A percentile compares a stretch with the other conserved stretches of the same genome.
Evolutionary conservation across 2,329 filamentous ascomycete species (phyloP).

Genomic region (Blastomyces gilchristii): DNA sequence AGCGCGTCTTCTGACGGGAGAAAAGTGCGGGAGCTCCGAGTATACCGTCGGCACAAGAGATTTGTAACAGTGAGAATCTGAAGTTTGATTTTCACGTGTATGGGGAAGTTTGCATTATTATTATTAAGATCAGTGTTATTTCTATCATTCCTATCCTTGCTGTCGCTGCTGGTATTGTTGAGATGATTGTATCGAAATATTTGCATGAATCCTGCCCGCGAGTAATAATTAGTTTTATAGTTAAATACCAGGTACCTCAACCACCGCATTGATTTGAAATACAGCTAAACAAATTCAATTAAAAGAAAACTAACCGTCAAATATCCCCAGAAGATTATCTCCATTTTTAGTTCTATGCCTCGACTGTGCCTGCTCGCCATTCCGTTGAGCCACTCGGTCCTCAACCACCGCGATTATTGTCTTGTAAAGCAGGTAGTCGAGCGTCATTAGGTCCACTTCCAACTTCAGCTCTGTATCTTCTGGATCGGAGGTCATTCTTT

Average conservation of each 20-base stretch:
- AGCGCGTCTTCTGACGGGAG: slow-evolving; percentile 27
- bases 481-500: neutral
- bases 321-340: slow-evolving; percentile 19
- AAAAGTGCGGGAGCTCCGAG: slow-evolving; percentile 19
- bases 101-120: slow-evolving; percentile 19
- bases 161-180: slow-evolving; percentile 8
- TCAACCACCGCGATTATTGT: slow-evolving; percentile 36
- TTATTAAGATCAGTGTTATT: neutral
- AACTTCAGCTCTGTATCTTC: slow-evolving; percentile 12
- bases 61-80: slow-evolving; percentile 40
- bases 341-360: slow-evolving; percentile 11
- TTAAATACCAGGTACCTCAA: neutral
- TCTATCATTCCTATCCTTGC: neutral
- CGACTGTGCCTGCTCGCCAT: slow-evolving; percentile 1
- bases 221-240: slow-evolving; percentile 5
- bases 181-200: slow-evolving; percentile 35
- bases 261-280: neutral
- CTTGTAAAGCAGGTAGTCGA: slow-evolving; percentile 47
- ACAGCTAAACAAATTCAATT: neutral
- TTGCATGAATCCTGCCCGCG: slow-evolving; percentile 31
- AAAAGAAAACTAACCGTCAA: slow-evolving; percentile 22
- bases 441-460: slow-evolving; percentile 45
- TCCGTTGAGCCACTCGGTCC: slow-evolving; percentile 17
- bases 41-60: slow-evolving; percentile 36
- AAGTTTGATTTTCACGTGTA: slow-evolving; percentile 39